Percentiles rank a stretch among this genome's conserved stretches.
These are phyloP conservation scores for Dipteronia sinensis DNA, from an alignment of 345 rosid species.

Conservation along the genomic window DNA sequence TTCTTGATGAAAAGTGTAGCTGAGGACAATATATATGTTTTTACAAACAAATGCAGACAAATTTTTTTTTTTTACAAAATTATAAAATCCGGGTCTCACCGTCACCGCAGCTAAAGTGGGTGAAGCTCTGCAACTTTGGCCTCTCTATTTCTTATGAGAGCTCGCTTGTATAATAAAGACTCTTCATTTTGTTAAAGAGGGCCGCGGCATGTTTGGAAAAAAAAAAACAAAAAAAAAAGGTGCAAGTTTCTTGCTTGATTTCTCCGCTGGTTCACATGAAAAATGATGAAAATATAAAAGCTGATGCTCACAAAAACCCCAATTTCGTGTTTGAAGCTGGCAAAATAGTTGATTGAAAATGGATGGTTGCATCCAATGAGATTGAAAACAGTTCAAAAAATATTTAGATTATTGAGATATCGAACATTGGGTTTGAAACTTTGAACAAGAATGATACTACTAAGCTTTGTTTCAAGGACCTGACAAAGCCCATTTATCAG, in stretches of 20 bases:
- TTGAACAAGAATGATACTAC: too few relatives aligned
- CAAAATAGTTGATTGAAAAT: neutral
- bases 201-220: neutral
- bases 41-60: too few relatives aligned
- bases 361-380: neutral
- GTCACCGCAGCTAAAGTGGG: neutral
- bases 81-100: neutral
- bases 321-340: neutral
- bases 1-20: neutral
- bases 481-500: neutral
- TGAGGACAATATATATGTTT: neutral
- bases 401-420: neutral
- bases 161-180: neutral
- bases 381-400: neutral
- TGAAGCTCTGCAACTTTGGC: neutral
- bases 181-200: neutral
- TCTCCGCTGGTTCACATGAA: neutral
- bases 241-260: neutral
- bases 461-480: neutral
- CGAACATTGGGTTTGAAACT: neutral
- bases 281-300: neutral
- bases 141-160: neutral
- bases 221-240: neutral
- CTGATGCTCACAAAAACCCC: neutral
- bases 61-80: neutral